Base-by-base conservation (phyloP, 148 eudicot genomes). In the Oxyria digyna region DNA sequence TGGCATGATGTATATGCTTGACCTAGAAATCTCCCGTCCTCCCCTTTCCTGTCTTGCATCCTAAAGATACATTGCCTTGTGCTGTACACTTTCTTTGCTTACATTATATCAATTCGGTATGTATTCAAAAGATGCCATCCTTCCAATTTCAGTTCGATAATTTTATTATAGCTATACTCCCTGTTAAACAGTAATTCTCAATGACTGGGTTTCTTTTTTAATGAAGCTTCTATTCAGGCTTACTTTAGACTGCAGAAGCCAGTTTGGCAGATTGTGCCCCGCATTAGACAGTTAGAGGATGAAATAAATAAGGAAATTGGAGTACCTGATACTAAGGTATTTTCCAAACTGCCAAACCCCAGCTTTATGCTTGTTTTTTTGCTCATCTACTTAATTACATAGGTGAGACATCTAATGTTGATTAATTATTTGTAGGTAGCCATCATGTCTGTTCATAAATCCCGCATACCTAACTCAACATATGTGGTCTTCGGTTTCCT, bases 401-500 rank as follows among this genome's bases (percentile, higher is more conserved):
- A 33, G 24, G 42, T 31, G 67, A 49, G 50, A n/a, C 17, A 43
- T 24, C 62, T 69, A 67, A 64, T 32, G 20, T 11, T 45, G 31
- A 42, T 26, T 40, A 59, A 8, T 55, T 63, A 64, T 23, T 14
- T 42, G 57, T 80, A 85, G 89, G 83, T 85, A 72, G 75, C 70
- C 33, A 54, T 85, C 43, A 49, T 85, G 46, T 85, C 89, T 57
- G 77, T 85, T 80, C 85, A 81, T 70, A 79, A 42, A 55, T 72
- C 79, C 13, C 67, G 67, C 69, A 72, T 67, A 55, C 65, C 80
- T 77, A 79, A 81, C 85, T 74, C 29, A 75, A 79, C 87, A 1
- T 42, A 83, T 64, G 87, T 83, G 64, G 73, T 81, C 31, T 85
- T 85, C 32, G 87, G 89, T 20, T 64, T 85, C 69, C 83, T 85